Base-by-base conservation (phyloP, 331 rosid genomes). In the Rhamnella rubrinervis region DNA sequence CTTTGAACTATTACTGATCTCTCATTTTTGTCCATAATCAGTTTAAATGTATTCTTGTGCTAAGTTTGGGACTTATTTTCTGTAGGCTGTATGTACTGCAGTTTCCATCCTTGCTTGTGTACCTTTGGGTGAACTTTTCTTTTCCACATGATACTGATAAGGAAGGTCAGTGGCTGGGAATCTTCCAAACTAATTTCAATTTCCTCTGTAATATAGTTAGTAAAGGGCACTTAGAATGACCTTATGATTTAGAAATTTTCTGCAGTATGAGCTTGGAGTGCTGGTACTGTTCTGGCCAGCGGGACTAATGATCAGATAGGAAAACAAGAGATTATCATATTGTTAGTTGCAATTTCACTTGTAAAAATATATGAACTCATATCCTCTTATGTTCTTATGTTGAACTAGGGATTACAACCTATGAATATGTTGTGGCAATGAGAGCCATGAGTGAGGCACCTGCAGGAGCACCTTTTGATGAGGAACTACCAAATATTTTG, bases 401-500 rank as follows among this genome's bases (percentile, higher is more conserved):
- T 79, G 77, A 71, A 75, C 76, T 86, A 93, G 98, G 98, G 62
- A 93, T 90, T 72, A 90, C 98, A 57, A 93, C 98, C 70, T 93
- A 93, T 55, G 98, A 93, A 71, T 93, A 88, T 72, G 97, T 93
- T 58, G 93, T 93, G 78, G 96, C 96, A 46, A 93, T 93, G 98
- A 87, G 98, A 86, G 95, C 96, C 71, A 88, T 86, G 85, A 92
- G 96, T 73, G 96, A 90, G 81, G 89, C 85, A 41, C 97, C 88
- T 67, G 93, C 82, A 20, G 90, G 84, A 71, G 87, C 82, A 66
- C 68, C 82, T 51, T 73, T 77, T 8, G 98, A 93, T 31, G 98
- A 84, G 78, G 96, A 82, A 66, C 71, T 85, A 64, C 84, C 87
- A 52, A 84, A 90, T 84, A 71, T 78, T 61, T 62, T 87, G 84